Conservation (phyloP, 1,284 basidiomycete species). For the Cystobasidiaceae sp. region DNA sequence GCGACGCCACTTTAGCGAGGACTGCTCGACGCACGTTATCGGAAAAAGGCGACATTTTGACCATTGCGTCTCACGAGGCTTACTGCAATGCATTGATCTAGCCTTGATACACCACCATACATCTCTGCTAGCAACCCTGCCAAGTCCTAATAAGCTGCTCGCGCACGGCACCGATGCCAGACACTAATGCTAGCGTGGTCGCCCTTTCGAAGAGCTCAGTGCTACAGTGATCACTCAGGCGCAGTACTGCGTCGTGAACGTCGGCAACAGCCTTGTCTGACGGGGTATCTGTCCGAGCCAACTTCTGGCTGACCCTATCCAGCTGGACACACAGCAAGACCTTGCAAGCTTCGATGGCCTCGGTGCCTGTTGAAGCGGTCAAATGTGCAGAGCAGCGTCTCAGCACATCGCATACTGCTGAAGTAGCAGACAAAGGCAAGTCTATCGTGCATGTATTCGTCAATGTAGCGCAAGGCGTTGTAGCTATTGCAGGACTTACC, state of each 20-base stretch:
- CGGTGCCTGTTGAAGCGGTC: background rate
- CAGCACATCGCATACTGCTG: background rate
- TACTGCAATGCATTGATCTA: no score
- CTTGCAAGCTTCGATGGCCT: no score
- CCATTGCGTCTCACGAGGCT: no score
- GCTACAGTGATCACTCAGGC: background rate
- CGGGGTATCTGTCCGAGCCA: background rate
- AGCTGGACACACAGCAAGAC: background rate
- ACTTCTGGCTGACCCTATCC: background rate
- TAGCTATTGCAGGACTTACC: no score
- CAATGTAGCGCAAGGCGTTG: no score
- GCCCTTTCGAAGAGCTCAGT: background rate
- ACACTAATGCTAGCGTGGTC: background rate
- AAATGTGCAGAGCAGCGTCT: background rate
- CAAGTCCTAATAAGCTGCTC: slow-evolving; percentile 18
- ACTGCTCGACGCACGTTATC: no score
- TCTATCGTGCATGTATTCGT: no score
- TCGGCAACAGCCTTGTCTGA: background rate
- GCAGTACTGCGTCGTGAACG: slow-evolving; percentile 10
- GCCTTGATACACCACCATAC: background rate
- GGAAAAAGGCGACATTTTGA: no score
- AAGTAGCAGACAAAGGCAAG: no score
- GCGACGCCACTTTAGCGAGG: no score
- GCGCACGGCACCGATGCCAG: background rate
- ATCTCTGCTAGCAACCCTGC: background rate